Conservation (phyloP, 2,329 filamentous ascomycete genomes). For the Escovopsis weberi region DNA sequence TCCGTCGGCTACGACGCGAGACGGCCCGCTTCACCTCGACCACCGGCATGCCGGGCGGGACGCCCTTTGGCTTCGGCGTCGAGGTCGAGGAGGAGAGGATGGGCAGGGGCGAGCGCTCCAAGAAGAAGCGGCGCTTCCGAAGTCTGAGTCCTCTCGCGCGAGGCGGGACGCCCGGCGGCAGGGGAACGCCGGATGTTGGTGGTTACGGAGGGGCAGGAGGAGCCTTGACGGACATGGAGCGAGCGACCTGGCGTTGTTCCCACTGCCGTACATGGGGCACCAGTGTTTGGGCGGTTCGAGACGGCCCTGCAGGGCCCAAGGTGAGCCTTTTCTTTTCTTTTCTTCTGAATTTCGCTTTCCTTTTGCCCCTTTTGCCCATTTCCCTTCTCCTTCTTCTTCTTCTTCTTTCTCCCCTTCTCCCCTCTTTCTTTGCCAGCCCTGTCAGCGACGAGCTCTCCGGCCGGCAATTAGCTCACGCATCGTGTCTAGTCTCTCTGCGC, state of each 20-base stretch:
- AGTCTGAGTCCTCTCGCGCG: slow-evolving; percentile 71
- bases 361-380: neutral
- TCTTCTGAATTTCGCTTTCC: too few relatives aligned
- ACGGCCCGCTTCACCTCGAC: slow-evolving; percentile 86
- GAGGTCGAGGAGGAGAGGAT: slow-evolving; percentile 63
- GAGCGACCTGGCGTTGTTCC: slow-evolving; percentile 69
- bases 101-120: slow-evolving; percentile 81
- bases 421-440: too few relatives aligned
- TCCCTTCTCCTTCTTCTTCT: neutral
- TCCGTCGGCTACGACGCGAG: slow-evolving; percentile 73
- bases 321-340: slow-evolving; percentile 33
- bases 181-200: slow-evolving; percentile 69
- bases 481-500: slow-evolving; percentile 62
- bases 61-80: slow-evolving; percentile 45
- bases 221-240: slow-evolving; percentile 60
- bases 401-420: slow-evolving; percentile 6
- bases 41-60: slow-evolving; percentile 63
- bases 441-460: too few relatives aligned
- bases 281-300: slow-evolving; percentile 86
- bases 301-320: slow-evolving; percentile 72
- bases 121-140: slow-evolving; percentile 87
- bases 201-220: slow-evolving; percentile 57
- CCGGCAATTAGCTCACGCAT: too few relatives aligned
- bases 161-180: slow-evolving; percentile 45
- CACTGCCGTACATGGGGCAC: slow-evolving; percentile 83